These are phyloP conservation scores for Phytophthora cajani DNA, from an alignment of 352 stramenopile species.

Conservation along the genomic window DNA sequence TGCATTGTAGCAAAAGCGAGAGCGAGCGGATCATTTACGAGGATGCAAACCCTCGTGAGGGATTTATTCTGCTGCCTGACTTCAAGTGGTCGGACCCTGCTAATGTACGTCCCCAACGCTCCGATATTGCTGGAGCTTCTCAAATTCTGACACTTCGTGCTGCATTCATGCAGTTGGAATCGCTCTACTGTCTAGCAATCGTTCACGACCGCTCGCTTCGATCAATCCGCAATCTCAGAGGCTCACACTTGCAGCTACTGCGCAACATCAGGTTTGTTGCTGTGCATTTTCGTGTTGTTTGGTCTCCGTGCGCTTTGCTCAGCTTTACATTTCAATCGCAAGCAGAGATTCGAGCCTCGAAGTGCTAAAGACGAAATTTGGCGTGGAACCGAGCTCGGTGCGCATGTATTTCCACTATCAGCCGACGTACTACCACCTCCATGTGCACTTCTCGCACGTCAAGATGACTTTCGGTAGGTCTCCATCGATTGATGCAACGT, in stretches of 20 bases:
- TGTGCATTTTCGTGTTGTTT: neutral
- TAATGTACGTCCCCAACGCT: slow-evolving; percentile 47
- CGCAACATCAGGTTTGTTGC: slow-evolving; percentile 63
- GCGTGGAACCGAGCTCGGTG: slow-evolving; percentile 56
- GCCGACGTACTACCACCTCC: slow-evolving; percentile 89
- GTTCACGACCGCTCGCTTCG: slow-evolving; percentile 70
- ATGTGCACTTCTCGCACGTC: slow-evolving; percentile 88
- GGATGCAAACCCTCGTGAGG: slow-evolving; percentile 61
- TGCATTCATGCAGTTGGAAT: slow-evolving; percentile 52
- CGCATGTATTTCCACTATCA: slow-evolving; percentile 91
- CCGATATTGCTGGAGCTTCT: neutral
- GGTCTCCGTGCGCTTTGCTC: neutral
- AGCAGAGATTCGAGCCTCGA: slow-evolving; percentile 63
- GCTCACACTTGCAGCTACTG: slow-evolving; percentile 58
- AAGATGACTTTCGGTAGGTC: slow-evolving; percentile 80
- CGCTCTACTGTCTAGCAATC: slow-evolving; percentile 77
- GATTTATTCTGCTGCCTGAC: slow-evolving; percentile 84
- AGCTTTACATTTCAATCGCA: neutral
- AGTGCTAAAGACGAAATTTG: slow-evolving; percentile 61
- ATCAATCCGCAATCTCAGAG: slow-evolving; percentile 72
- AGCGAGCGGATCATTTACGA: slow-evolving; percentile 83
- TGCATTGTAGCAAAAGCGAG: slow-evolving; percentile 69
- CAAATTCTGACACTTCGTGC: neutral
- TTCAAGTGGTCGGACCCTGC: slow-evolving; percentile 83
- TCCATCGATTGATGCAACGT: neutral